Evolutionary conservation across 108 stramenopile genomes (phyloP).

Genomic region (Cyclotella atomus): DNA sequence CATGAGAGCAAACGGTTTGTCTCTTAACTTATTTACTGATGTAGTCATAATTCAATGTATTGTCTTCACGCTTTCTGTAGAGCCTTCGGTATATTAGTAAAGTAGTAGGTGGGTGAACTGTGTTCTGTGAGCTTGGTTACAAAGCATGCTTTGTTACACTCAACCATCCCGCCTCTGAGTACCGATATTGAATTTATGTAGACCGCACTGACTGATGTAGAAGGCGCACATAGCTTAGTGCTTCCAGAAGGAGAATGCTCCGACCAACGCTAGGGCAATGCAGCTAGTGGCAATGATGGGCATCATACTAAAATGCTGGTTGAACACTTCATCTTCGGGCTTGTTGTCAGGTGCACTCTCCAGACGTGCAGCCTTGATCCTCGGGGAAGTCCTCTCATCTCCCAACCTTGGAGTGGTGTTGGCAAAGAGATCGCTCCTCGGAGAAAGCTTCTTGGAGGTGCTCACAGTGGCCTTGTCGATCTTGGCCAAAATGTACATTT

Average conservation of each 20-base stretch:
- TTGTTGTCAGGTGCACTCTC: neutral
- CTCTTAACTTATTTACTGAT: neutral
- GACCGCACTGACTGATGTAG: too few relatives aligned
- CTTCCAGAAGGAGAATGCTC: slow-evolving; percentile 3
- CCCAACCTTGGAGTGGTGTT: slow-evolving; percentile 14
- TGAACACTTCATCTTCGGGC: too few relatives aligned
- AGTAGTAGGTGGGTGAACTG: too few relatives aligned
- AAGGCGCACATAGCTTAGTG: too few relatives aligned
- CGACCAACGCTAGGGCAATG: slow-evolving; percentile 5
- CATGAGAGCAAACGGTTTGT: neutral
- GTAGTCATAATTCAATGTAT: too few relatives aligned
- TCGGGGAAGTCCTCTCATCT: neutral
- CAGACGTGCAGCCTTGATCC: slow-evolving; percentile 26
- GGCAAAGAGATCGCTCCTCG: slow-evolving; percentile 19
- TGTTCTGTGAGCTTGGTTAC: too few relatives aligned
- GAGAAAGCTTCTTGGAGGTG: neutral
- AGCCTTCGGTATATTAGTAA: too few relatives aligned
- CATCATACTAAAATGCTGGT: neutral
- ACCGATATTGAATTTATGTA: too few relatives aligned
- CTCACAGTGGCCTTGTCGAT: slow-evolving; percentile 16
- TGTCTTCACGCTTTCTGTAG: too few relatives aligned
- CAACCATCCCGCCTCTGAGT: too few relatives aligned
- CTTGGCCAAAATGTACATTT: slow-evolving; percentile 15
- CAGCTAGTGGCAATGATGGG: slow-evolving; percentile 12
- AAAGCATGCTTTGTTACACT: too few relatives aligned